A percentile compares a stretch with the other conserved stretches of the same genome.
These are phyloP conservation scores for Fraxinus dipetala DNA, from an alignment of 305 asterid genomes.

Conservation along the genomic window DNA sequence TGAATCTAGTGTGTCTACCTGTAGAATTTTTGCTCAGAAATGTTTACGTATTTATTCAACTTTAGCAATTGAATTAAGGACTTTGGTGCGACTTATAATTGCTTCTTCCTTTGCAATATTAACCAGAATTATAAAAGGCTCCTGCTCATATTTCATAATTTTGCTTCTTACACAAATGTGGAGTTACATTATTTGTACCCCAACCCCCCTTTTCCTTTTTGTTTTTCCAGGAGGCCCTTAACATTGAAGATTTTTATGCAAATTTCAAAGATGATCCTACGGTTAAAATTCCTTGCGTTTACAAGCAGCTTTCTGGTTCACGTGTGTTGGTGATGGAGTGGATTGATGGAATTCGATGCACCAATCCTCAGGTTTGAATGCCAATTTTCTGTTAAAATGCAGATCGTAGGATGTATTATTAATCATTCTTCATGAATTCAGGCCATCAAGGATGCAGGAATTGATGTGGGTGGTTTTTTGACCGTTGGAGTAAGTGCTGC, in stretches of 20 bases:
- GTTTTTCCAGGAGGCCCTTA: constrained; percentile 80
- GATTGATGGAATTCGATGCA: constrained; percentile 99
- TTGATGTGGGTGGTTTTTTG: constrained; percentile 79
- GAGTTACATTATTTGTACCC: constrained; percentile 7
- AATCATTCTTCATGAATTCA: constrained; percentile 36
- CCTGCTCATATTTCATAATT: not conserved
- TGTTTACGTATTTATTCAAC: not conserved
- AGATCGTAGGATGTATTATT: constrained; percentile 22
- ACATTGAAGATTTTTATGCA: constrained; percentile 90
- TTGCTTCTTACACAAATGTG: constrained; percentile 5
- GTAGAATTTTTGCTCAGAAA: not conserved
- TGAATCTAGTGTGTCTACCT: not conserved
- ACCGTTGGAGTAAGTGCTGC: constrained; percentile 99
- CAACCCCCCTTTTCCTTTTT: constrained; percentile 4
- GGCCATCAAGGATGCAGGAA: constrained; percentile 88
- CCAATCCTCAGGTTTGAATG: constrained; percentile 80
- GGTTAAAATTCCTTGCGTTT: constrained; percentile 88
- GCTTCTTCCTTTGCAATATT: not conserved
- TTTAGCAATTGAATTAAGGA: not conserved
- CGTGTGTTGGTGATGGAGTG: constrained; percentile 98
- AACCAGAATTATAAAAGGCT: constrained; percentile 14
- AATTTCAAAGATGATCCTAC: constrained; percentile 93
- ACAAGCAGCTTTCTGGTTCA: constrained; percentile 78
- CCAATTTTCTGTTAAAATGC: constrained; percentile 13
- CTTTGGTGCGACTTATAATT: not conserved